Evolutionary conservation across 345 rosid species (phyloP).

Genomic region (Eucalyptus pauciflora): DNA sequence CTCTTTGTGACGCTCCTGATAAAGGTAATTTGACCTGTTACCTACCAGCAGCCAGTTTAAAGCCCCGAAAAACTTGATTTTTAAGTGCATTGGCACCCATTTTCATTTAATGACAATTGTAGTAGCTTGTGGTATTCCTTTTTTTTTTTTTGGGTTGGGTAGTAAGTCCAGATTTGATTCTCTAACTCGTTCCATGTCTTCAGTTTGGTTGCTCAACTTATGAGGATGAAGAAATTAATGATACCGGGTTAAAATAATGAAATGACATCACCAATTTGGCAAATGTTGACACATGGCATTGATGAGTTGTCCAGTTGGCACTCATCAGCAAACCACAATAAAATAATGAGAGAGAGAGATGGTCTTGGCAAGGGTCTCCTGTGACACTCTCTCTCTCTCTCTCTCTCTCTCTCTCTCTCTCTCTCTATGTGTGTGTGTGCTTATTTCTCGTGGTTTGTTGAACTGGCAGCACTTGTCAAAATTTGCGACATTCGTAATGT

Average conservation of each 20-base stretch:
- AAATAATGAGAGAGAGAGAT: neutral
- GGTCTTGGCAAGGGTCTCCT: no score
- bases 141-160: neutral
- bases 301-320: neutral
- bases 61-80: neutral
- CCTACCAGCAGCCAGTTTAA: neutral
- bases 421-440: neutral
- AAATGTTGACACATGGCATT: neutral
- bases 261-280: neutral
- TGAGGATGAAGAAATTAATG: neutral
- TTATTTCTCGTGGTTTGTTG: neutral
- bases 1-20: slow-evolving; percentile 14
- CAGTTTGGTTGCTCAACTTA: neutral
- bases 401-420: neutral
- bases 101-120: neutral
- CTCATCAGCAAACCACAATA: neutral
- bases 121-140: neutral
- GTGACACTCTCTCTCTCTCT: neutral
- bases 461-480: neutral
- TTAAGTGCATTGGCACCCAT: neutral
- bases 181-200: neutral
- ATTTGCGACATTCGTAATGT: neutral
- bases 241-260: neutral
- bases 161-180: neutral
- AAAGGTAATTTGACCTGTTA: slow-evolving; percentile 6